Evolutionary conservation across 2,329 filamentous ascomycete genomes (phyloP), one percentile per base, ranked within the genome.

Genomic region (Aspergillus sojae): DNA sequence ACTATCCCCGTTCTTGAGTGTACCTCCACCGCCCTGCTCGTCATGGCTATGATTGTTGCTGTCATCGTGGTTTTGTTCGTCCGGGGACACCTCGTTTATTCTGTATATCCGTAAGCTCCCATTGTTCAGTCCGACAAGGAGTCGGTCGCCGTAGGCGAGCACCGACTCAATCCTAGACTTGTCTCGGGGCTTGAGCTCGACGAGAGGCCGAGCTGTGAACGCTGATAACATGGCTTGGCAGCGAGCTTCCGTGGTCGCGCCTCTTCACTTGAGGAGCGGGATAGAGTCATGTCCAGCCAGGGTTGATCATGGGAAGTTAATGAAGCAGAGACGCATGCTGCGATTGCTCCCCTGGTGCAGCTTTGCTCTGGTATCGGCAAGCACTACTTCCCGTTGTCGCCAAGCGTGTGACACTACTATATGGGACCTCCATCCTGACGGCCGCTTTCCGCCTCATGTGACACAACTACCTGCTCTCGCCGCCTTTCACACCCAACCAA

Each of bases 141-240:
- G 86, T 67, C 94, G 89, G 77, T 99, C 95, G 75, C 94, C 93
- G 80, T 97, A 92, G 65, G 94, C 92, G 55, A 98, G 86, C 70
- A 99, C 92, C 57, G 92, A 95, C 81, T 99, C 95, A 80, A 99
- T 97, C 84, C 91, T 95, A 69, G 92, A 96, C 84, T 96, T 97
- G 87, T 98, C 94, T 79, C 92, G 90, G 79, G 89, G 89, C 82
- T 91, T 94, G 74, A 99, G 91, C 91, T 99, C 95, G 85, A 98
- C 91, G 78, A 99, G 94, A 68, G 94, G 92, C 75, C 92, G 91
- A 83, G 95, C 94, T 72, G 91, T 96, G 82, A 99, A 99, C 77
- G 95, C 95, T 81, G 94, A 96, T 81, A 99, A 90, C 95, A 97
- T 97, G 68, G 69, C 65, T 69, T 63, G 66, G 70, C 71, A 48